phyloP scores from a whole-genome alignment of 345 rosid species.

The Eucalyptus erythrocorys region DNA sequence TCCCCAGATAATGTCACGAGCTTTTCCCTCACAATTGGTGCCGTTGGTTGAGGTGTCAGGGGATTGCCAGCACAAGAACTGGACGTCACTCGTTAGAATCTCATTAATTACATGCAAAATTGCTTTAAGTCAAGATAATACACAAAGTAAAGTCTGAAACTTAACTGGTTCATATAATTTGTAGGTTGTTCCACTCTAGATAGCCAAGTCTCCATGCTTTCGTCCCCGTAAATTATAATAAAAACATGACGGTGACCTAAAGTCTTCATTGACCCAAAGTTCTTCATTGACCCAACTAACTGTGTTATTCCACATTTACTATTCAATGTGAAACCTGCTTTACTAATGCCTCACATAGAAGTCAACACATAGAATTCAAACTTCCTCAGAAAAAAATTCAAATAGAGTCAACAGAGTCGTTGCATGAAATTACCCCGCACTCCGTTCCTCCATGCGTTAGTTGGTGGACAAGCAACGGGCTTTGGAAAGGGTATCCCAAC shows the following conservation, averaged over 20 bases:
- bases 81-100: neutral
- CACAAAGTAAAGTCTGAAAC: neutral
- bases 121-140: neutral
- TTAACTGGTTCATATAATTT: neutral
- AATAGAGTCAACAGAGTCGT: neutral
- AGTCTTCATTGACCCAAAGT: neutral
- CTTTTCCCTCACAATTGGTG: neutral
- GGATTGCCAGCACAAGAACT: neutral
- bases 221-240: neutral
- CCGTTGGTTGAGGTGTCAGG: neutral
- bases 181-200: neutral
- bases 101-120: neutral
- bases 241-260: neutral
- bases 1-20: neutral
- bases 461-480: neutral
- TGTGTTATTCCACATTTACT: neutral
- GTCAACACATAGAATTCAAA: neutral
- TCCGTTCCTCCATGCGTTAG: neutral
- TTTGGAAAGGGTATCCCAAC: neutral
- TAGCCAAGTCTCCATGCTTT: neutral
- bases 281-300: neutral
- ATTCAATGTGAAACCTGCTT: neutral
- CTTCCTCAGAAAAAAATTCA: neutral
- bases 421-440: neutral
- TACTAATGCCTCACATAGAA: neutral